A percentile compares a stretch with the other conserved stretches of the same genome.
These are phyloP conservation scores for Diospyros kaki DNA, from an alignment of 148 eudicot species.

Conservation along the genomic window DNA sequence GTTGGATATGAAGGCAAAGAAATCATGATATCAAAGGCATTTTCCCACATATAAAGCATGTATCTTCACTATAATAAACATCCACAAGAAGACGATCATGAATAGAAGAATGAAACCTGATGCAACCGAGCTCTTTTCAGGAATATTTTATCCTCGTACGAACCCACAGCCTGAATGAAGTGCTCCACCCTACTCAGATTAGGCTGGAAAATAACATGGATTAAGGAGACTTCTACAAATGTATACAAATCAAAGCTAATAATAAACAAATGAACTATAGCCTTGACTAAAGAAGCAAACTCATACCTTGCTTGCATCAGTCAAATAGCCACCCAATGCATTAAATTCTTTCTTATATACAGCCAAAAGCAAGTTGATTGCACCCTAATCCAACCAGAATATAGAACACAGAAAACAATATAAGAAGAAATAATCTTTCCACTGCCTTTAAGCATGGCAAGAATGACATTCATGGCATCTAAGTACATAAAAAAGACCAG, in stretches of 20 bases:
- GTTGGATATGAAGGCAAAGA: too few species aligned
- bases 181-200: conserved; percentile 68
- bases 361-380: conserved; percentile 79
- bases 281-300: conserved; percentile 9
- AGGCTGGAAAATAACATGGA: conserved; percentile 42
- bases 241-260: conserved; percentile 2
- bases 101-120: conserved; percentile 43
- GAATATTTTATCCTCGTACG: conserved; percentile 86
- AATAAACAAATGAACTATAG: neutral
- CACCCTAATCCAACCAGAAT: conserved; percentile 47
- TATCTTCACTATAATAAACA: neutral
- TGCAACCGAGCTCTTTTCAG: conserved; percentile 81
- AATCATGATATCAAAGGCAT: neutral
- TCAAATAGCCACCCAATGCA: conserved; percentile 75
- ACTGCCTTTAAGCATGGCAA: neutral
- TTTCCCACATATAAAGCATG: neutral
- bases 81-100: neutral
- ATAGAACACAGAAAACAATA: neutral
- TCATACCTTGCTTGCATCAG: conserved; percentile 85
- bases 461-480: too few species aligned
- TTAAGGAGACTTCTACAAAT: neutral
- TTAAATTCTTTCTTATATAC: conserved; percentile 85
- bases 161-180: conserved; percentile 93
- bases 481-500: too few species aligned
- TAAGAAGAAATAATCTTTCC: neutral